Evolutionary conservation across 1,284 basidiomycete species (phyloP), one percentile per base, ranked within the genome.

Genomic region (Wolfiporia cocos): DNA sequence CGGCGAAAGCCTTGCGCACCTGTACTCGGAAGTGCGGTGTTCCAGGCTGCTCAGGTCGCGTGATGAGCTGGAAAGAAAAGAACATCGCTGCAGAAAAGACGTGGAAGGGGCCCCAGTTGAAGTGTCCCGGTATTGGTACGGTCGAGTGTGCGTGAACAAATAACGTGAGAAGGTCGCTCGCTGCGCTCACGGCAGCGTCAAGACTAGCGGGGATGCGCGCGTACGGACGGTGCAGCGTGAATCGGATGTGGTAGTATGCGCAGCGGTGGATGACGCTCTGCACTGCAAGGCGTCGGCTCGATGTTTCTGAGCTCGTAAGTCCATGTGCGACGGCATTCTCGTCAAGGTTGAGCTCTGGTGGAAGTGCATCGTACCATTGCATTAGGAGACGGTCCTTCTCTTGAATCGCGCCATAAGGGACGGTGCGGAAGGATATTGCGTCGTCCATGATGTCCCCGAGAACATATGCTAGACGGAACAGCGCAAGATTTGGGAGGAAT

Each of bases 31-130:
- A 85, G 29, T 85, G 66, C 18, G 71, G 73, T 33, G 81, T 84
- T 18, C 81, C 83, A 36, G 81, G 79, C 52, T 87, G 84, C 43
- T 85, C 81, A 35, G 86, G 82, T 53, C 83, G 78, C 37, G 78
- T 74, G 53, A 88, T 82, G 30, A 88, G 71, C 56, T 88, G 84
- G 66, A 88, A 87, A 15, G 81, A 84, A 71, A 88, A 88, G 65
- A 88, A 88, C 81, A 89, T 88, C 39, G 83, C 83, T 11, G 86
- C 85, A 36, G 81, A 82, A 68, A 89, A 89, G 51, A 80, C 77
- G 58, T 89, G 86, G 65, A 84, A 82, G 0, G 83, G 81, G 3
- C 78, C 81, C 85, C 86, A 87, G 54, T 78, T 81, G 74, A 88
- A 79, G 61, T 89, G 86, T 2, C 82, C 84, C 29, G 83, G 82